Percentiles rank a stretch among this genome's conserved stretches.
Conservation (phyloP, 2,329 filamentous ascomycete species). For the Colletotrichum sansevieriae region DNA sequence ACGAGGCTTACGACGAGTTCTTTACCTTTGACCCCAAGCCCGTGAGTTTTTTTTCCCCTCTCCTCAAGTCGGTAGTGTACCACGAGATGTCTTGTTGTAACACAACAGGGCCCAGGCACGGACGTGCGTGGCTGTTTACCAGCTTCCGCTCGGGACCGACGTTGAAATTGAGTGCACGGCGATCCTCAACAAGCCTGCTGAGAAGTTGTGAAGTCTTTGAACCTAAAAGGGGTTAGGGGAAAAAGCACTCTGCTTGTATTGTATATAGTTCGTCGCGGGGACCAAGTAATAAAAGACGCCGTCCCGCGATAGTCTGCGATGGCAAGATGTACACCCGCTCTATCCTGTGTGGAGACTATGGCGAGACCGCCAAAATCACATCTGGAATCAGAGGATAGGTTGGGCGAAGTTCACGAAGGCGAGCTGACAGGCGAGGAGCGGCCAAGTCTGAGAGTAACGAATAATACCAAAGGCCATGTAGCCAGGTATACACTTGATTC, state of each 20-base stretch:
- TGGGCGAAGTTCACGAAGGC: too few species aligned
- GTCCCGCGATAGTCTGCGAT: too few species aligned
- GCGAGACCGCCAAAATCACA: too few species aligned
- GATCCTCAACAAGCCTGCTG: conserved; percentile 34
- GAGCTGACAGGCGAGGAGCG: background rate
- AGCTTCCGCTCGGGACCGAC: conserved; percentile 76
- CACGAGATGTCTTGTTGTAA: background rate
- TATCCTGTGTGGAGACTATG: too few species aligned
- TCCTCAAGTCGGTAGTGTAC: background rate
- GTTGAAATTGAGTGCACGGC: conserved; percentile 81
- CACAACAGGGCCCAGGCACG: conserved; percentile 54
- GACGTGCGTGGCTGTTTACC: conserved; percentile 80
- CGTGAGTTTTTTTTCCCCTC: conserved; percentile 49
- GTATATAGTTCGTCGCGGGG: too few species aligned
- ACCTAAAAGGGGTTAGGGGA: background rate
- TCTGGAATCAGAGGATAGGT: too few species aligned
- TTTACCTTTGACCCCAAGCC: conserved; percentile 61
- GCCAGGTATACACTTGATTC: conserved; percentile 11
- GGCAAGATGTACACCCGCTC: too few species aligned
- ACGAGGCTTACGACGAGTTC: conserved; percentile 66
- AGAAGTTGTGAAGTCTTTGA: conserved; percentile 27
- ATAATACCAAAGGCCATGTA: background rate
- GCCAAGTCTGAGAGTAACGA: background rate
- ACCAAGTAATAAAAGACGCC: too few species aligned
- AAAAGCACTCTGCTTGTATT: background rate